Base-by-base conservation (phyloP, 306 rosid species). In the Fragaria nilgerrensis region DNA sequence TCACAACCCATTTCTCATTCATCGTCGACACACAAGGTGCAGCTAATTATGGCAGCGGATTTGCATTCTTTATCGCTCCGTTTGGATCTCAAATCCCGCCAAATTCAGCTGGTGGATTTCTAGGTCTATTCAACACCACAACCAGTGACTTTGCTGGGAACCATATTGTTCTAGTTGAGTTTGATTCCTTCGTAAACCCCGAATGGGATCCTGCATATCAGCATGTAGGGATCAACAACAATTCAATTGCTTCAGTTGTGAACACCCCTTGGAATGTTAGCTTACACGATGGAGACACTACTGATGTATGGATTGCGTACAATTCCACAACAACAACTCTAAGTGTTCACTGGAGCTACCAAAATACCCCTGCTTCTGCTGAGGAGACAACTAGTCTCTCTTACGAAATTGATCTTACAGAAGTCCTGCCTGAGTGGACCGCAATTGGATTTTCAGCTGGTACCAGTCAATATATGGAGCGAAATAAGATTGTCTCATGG, bases 321-420 rank as follows among this genome's bases (percentile, higher is more conserved):
- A 32, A 32, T 63, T 10, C 44, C 2, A 63, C 44, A 32, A 63
- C 44, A 15, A 63, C 11, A 14, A 32, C 0, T 3, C 23, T 63
- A 1, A 63, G 68, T 34, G 68, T 63, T 13, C 43, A 63, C 7
- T 63, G 68, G 68, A 63, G 68, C 43, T 63, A 63, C 68, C 68
- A 32, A 62, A 62, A 36, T 5, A 29, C 41, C 68, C 20, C 41
- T 5, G 41, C 68, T n/a, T n/a, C n/a, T 29, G 9, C 19, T 13
- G 10, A 58, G 65, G 34, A 62, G n/a, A 59, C 34, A 25, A 63
- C 44, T 63, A 63, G 22, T 15, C 22, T 32, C 34, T 63, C 41
- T 12, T 34, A 63, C 68, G 44, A 16, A 16, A 63, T 63, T 63
- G 68, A 63, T 63, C 68, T 63, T 20, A 32, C 5, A 1, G 37